Conservation (phyloP, 768 basidiomycete genomes). For the Pisolithus sp. region DNA sequence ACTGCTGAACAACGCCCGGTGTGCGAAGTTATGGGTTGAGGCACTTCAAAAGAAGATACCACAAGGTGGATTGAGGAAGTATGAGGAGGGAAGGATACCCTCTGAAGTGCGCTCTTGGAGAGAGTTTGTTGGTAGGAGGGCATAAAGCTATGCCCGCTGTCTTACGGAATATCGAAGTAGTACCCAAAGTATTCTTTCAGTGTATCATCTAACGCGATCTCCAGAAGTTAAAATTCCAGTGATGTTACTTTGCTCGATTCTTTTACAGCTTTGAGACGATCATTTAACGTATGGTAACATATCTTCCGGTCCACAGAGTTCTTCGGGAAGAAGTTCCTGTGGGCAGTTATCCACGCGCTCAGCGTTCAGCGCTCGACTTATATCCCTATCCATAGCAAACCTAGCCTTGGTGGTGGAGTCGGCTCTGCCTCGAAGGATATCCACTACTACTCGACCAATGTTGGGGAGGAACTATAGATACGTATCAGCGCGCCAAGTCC, state of each 20-base stretch:
- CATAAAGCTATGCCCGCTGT: slow-evolving; percentile 29
- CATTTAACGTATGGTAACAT: slow-evolving; percentile 15
- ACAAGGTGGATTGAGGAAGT: slow-evolving; percentile 67
- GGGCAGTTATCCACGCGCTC: slow-evolving; percentile 12
- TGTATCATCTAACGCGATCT: no score
- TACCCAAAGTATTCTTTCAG: no score
- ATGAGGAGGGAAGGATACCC: slow-evolving; percentile 84
- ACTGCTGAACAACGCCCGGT: slow-evolving; percentile 83
- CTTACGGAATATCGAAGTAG: no score
- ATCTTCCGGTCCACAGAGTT: slow-evolving; percentile 47
- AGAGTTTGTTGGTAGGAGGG: slow-evolving; percentile 75
- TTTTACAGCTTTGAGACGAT: neutral
- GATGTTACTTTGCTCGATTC: no score
- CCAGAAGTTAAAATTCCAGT: no score
- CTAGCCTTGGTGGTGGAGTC: slow-evolving; percentile 43
- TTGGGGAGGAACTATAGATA: slow-evolving; percentile 75
- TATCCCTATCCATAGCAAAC: slow-evolving; percentile 57
- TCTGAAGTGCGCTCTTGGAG: slow-evolving; percentile 89
- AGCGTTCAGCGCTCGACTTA: slow-evolving; percentile 13
- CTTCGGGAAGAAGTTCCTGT: slow-evolving; percentile 37
- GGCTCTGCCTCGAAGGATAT: slow-evolving; percentile 61
- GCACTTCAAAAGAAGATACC: slow-evolving; percentile 80
- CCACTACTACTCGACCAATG: slow-evolving; percentile 71
- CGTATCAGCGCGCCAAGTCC: neutral
- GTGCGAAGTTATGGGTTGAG: slow-evolving; percentile 88